Evolutionary conservation across 345 rosid genomes (phyloP).

Genomic region (Gynandropsis gynandra): DNA sequence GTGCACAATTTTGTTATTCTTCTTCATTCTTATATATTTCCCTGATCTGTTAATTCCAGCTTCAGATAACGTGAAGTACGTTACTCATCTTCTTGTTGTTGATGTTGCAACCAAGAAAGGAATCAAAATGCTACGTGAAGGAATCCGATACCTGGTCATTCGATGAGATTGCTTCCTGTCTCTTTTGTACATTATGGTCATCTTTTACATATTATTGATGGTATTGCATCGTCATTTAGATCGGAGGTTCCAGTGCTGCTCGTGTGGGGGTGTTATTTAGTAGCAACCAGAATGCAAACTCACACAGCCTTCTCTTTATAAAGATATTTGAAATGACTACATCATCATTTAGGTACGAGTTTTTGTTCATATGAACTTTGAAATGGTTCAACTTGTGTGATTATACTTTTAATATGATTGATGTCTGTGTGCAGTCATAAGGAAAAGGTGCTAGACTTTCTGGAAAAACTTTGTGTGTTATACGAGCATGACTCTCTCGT

Average conservation of each 20-base stretch:
- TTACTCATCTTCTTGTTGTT: conserved; percentile 90
- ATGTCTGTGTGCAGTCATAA: conserved; percentile 52
- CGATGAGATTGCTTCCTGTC: conserved; percentile 17
- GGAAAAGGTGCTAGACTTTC: conserved; percentile 57
- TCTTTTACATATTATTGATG: conserved; percentile 20
- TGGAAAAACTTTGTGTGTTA: conserved; percentile 69
- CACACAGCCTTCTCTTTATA: conserved; percentile 50
- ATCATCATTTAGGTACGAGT: conserved; percentile 59
- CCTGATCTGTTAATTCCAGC: conserved; percentile 42
- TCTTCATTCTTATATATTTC: conserved; percentile 18
- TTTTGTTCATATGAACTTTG: conserved; percentile 16
- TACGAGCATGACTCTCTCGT: conserved; percentile 54
- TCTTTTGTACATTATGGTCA: conserved; percentile 3
- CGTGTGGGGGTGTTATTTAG: conserved; percentile 79
- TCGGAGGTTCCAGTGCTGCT: conserved; percentile 70
- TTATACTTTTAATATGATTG: conserved; percentile 14
- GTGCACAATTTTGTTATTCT: conserved; percentile 17
- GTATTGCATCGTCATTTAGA: conserved; percentile 41
- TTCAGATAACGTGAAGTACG: conserved; percentile 78
- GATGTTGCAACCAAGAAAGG: conserved; percentile 73
- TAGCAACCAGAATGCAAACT: conserved; percentile 41
- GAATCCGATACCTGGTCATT: conserved; percentile 76
- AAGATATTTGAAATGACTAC: conserved; percentile 63
- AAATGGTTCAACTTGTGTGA: conserved; percentile 7
- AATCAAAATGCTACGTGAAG: conserved; percentile 74